Evolutionary conservation across 116 monocot species (phyloP), one percentile per base, ranked within the genome.

Genomic region (Phalaenopsis hybrid): DNA sequence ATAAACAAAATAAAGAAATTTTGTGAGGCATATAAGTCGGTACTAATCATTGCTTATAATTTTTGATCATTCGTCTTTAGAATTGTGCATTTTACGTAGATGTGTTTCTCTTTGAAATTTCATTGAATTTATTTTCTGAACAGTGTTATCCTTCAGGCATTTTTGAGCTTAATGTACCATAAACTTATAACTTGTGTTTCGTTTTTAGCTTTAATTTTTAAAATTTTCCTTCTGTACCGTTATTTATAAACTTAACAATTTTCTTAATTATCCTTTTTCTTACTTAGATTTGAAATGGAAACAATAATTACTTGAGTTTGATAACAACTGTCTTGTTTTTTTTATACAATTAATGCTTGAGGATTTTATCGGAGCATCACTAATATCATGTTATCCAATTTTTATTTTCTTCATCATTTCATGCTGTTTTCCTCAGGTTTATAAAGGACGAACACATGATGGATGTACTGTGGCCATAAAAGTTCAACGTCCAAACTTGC

Each of bases 401-500:
- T 55, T 3, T 65, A 21, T 65, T 7, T 65, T 23, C 21, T 65
- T 65, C 65, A 65, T 7, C 23, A 65, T 65, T 65, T 65, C 23
- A 65, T 65, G 28, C 65, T 65, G 28, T 15, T 65, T 65, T 5
- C 57, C 21, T 75, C 59, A 97, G 96, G 96, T 97, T 49, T 97
- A 97, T 86, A 79, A 79, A 81, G 94, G 90, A 7, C 81, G 89
- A 44, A 94, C 94, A 77, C 67, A 75, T 83, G 94, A 97, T 88
- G 96, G 96, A 20, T 86, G 52, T 57, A 48, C 52, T 81, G 96
- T 97, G 33, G 96, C 94, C 72, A 80, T 97, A 79, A 97, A 97
- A 87, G 94, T 97, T 78, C 96, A 94, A 73, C 94, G 96, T 9
- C 96, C 96, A 57, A 84, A 92, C 79, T 85, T 97, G 85, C 92